A percentile compares a stretch with the other conserved stretches of the same genome.
Conservation (phyloP, 768 basidiomycete genomes). For the Hemileccinum rubropunctum region DNA sequence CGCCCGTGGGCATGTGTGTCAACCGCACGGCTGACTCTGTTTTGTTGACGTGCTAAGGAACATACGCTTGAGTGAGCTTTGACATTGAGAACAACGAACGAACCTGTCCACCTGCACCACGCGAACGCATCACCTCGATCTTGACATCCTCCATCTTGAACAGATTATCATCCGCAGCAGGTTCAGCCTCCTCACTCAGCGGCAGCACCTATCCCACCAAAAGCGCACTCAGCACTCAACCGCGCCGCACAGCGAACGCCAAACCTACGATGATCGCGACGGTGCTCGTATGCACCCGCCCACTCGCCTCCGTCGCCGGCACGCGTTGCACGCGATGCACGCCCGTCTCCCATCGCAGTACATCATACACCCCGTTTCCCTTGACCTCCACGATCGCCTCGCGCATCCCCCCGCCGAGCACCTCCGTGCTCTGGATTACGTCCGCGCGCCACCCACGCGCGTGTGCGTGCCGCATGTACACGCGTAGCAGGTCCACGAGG, state of each 20-base stretch:
- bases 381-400: constrained; percentile 80
- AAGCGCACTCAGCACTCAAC: background rate
- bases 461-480: constrained; percentile 71
- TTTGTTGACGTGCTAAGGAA: constrained; percentile 89
- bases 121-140: constrained; percentile 91
- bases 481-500: constrained; percentile 68
- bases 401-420: constrained; percentile 64
- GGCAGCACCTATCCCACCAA: constrained; percentile 63
- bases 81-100: constrained; percentile 7
- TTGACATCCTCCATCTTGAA: constrained; percentile 85
- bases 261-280: constrained; percentile 75
- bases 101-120: constrained; percentile 97
- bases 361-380: constrained; percentile 75
- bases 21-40: constrained; percentile 97
- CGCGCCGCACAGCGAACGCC: background rate
- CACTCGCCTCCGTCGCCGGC: constrained; percentile 84
- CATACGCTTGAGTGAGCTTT: background rate
- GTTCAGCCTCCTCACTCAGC: constrained; percentile 62
- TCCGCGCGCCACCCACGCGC: constrained; percentile 58
- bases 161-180: constrained; percentile 53
- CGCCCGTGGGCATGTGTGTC: constrained; percentile 89
- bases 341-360: constrained; percentile 86
- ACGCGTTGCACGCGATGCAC: constrained; percentile 96
- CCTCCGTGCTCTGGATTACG: constrained; percentile 56
- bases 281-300: constrained; percentile 90